A percentile compares a stretch with the other conserved stretches of the same genome.
These are phyloP conservation scores for Neotropicomus parvogracilis DNA, from an alignment of 1,284 basidiomycete genomes.

Conservation along the genomic window DNA sequence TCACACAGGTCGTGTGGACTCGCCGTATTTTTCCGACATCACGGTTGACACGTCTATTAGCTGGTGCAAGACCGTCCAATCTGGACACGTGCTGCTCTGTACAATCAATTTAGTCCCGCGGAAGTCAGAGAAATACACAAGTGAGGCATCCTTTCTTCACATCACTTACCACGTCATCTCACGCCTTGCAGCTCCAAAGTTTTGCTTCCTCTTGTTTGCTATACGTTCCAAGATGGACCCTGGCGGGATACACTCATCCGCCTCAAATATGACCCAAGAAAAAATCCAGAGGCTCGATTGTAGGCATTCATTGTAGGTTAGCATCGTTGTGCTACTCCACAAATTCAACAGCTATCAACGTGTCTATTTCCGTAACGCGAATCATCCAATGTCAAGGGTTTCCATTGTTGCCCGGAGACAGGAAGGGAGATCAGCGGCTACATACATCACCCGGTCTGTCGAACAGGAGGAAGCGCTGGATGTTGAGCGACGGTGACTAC, in stretches of 20 bases:
- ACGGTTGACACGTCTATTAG: conserved; percentile 34
- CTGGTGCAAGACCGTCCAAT: conserved; percentile 73
- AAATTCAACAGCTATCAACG: conserved; percentile 65
- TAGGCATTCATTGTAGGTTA: conserved; percentile 32
- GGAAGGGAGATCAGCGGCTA: conserved; percentile 41
- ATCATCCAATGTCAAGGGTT: conserved; percentile 70
- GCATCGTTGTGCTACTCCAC: background rate
- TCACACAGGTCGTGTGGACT: conserved; percentile 51
- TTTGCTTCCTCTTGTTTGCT: conserved; percentile 68
- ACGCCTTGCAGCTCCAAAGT: conserved; percentile 58
- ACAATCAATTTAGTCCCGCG: conserved; percentile 73
- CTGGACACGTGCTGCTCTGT: conserved; percentile 83
- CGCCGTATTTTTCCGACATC: background rate
- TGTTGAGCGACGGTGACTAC: conserved; percentile 40
- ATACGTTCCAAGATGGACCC: conserved; percentile 90
- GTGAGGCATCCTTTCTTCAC: conserved; percentile 38
- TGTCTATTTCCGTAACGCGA: conserved; percentile 79
- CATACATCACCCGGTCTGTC: conserved; percentile 38
- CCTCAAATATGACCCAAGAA: conserved; percentile 87
- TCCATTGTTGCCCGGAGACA: conserved; percentile 67
- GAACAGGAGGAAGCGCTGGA: conserved; percentile 41
- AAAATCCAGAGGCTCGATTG: conserved; percentile 70
- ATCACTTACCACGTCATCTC: background rate
- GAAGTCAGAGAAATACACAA: conserved; percentile 72
- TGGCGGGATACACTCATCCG: conserved; percentile 88